Conservation (phyloP, 345 rosid species). For the Litchi chinensis region DNA sequence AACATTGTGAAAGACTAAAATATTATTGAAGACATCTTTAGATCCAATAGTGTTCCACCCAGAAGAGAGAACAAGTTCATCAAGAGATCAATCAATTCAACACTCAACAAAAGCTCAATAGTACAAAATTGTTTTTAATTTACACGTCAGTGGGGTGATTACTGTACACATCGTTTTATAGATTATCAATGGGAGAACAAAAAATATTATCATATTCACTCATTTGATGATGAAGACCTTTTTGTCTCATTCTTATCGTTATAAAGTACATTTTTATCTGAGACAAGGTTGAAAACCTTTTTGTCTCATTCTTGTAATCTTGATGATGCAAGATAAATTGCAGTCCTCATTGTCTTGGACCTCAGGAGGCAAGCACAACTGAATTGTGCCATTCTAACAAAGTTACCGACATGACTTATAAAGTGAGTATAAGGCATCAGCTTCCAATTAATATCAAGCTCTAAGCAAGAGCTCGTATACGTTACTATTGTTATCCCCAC, state of each 20-base stretch:
- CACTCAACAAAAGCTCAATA: background rate
- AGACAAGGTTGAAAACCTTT: background rate
- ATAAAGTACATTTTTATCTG: too few relatives aligned
- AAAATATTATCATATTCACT: background rate
- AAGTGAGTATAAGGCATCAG: background rate
- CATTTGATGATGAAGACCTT: background rate
- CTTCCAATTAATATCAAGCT: conserved; percentile 40
- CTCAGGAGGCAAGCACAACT: background rate
- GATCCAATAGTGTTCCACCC: background rate
- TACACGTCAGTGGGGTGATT: background rate
- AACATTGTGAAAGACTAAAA: too few relatives aligned
- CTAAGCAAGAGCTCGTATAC: conserved; percentile 81
- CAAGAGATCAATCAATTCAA: background rate
- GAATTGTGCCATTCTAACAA: background rate
- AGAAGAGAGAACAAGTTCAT: background rate
- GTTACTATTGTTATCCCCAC: conserved; percentile 74
- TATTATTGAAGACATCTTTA: background rate
- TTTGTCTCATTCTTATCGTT: background rate
- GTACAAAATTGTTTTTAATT: background rate
- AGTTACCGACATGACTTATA: background rate
- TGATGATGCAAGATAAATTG: background rate
- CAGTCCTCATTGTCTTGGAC: background rate
- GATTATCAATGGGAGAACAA: background rate
- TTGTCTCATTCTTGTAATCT: background rate
- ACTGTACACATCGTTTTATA: background rate